Conservation (phyloP, 176 grass and related monocot genomes). For the Cenchrus fungigraminus region DNA sequence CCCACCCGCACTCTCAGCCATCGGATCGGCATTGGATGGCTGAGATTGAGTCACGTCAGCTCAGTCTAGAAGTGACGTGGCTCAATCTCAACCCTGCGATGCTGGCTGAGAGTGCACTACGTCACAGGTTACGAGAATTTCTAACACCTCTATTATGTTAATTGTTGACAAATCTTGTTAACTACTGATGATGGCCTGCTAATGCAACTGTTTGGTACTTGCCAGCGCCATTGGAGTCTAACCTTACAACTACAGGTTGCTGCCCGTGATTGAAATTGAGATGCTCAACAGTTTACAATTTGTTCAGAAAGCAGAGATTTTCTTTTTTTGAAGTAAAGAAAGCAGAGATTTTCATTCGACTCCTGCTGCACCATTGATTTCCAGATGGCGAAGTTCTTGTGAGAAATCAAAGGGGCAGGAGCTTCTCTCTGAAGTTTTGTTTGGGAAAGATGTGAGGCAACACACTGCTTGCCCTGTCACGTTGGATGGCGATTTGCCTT, state of each 20-base stretch:
- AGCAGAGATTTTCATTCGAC: slow-evolving; percentile 24
- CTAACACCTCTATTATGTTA: too few relatives aligned
- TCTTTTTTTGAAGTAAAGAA: not conserved
- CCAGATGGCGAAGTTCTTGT: slow-evolving; percentile 12
- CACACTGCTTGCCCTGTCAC: too few relatives aligned
- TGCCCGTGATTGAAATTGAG: slow-evolving; percentile 33
- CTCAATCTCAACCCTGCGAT: too few relatives aligned
- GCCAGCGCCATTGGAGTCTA: slow-evolving; percentile 23
- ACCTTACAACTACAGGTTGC: slow-evolving; percentile 31
- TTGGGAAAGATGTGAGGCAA: slow-evolving; percentile 12
- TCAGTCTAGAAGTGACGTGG: too few relatives aligned
- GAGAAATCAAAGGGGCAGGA: slow-evolving; percentile 24
- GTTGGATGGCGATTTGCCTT: slow-evolving; percentile 21
- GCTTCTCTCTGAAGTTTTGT: slow-evolving; percentile 27
- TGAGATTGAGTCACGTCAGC: too few relatives aligned
- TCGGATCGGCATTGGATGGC: too few relatives aligned
- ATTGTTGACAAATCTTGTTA: not conserved
- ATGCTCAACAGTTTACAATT: not conserved
- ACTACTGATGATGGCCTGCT: slow-evolving; percentile 11
- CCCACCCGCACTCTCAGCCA: too few relatives aligned
- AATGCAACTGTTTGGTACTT: slow-evolving; percentile 34
- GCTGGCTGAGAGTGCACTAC: too few relatives aligned
- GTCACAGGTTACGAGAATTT: too few relatives aligned
- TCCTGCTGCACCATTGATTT: slow-evolving; percentile 32
- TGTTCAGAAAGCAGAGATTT: slow-evolving; percentile 10